phyloP scores from a whole-genome alignment of 2,329 filamentous ascomycete genomes.

The Zymoseptoria brevis region DNA sequence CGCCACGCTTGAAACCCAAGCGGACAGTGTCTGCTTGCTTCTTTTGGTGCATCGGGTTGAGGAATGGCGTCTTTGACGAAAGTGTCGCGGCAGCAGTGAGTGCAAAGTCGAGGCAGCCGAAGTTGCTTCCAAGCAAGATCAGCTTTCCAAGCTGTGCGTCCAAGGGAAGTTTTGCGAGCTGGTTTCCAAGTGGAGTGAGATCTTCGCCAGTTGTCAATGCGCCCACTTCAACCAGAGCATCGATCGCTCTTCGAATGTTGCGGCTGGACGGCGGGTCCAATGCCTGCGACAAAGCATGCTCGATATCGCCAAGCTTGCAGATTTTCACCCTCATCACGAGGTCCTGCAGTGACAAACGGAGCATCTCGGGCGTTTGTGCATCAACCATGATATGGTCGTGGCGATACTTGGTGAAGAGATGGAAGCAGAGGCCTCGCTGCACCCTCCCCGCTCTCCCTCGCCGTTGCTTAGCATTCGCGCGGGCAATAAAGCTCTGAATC shows the following conservation, averaged over 20 bases:
- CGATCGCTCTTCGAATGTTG: conserved; percentile 87
- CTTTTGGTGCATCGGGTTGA: conserved; percentile 75
- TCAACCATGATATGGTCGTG: conserved; percentile 79
- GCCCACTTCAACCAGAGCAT: conserved; percentile 86
- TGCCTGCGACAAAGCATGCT: conserved; percentile 78
- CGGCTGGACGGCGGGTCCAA: conserved; percentile 83
- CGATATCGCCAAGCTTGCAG: conserved; percentile 88
- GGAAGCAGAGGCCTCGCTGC: conserved; percentile 89
- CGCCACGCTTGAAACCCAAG: conserved; percentile 69
- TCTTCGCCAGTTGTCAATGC: conserved; percentile 76
- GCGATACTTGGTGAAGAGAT: conserved; percentile 83
- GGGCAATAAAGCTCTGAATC: conserved; percentile 90
- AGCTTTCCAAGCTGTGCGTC: conserved; percentile 95
- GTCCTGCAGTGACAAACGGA: conserved; percentile 87
- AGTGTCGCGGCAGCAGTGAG: conserved; percentile 88
- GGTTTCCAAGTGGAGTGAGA: conserved; percentile 75
- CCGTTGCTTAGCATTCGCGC: conserved; percentile 90
- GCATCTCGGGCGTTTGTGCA: conserved; percentile 93
- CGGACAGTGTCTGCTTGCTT: conserved; percentile 74
- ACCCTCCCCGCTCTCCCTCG: conserved; percentile 91
- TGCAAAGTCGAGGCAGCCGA: conserved; percentile 84
- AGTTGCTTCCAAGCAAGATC: conserved; percentile 75
- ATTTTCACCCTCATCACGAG: conserved; percentile 95
- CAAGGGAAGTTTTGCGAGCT: conserved; percentile 79
- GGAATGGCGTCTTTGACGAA: conserved; percentile 89